Conservation (phyloP, 768 basidiomycete species). For the Flagelloscypha sp. region DNA sequence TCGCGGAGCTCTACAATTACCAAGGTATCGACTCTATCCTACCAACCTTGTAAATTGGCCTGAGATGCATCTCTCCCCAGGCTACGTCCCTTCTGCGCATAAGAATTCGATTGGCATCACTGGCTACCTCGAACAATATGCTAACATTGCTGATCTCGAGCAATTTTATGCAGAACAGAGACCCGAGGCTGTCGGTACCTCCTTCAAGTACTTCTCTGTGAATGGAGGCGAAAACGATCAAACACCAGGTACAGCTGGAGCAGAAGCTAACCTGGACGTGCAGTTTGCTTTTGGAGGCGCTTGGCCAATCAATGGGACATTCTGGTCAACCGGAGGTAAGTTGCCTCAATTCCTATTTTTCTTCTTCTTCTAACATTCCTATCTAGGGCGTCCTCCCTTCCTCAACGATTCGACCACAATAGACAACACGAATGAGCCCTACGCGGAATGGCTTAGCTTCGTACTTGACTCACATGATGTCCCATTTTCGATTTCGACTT, state of each 20-base stretch:
- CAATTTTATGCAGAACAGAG: conserved; percentile 40
- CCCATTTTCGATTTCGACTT: conserved; percentile 61
- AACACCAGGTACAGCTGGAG: conserved; percentile 39
- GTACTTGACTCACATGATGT: conserved; percentile 34
- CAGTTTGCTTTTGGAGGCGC: conserved; percentile 65
- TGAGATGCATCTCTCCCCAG: conserved; percentile 31
- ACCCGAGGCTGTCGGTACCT: conserved; percentile 39
- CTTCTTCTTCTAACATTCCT: conserved; percentile 22
- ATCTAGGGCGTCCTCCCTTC: conserved; percentile 2
- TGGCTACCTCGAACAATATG: conserved; percentile 44
- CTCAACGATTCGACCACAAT: neutral
- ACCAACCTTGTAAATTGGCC: too few relatives aligned
- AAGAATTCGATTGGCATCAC: conserved; percentile 47
- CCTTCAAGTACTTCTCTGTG: conserved; percentile 46
- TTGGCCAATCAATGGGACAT: conserved; percentile 49
- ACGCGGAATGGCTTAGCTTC: conserved; percentile 53
- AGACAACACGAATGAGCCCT: conserved; percentile 41
- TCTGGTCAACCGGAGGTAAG: conserved; percentile 54
- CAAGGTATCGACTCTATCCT: too few relatives aligned
- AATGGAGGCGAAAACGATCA: conserved; percentile 62
- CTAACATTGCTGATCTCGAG: conserved; percentile 43
- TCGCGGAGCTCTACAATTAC: conserved; percentile 53
- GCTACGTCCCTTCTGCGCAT: conserved; percentile 32
- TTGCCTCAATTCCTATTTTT: conserved; percentile 46
- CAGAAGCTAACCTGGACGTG: conserved; percentile 60